Conservation (phyloP, 1,284 basidiomycete genomes). For the Singerocomus inundabilis region DNA sequence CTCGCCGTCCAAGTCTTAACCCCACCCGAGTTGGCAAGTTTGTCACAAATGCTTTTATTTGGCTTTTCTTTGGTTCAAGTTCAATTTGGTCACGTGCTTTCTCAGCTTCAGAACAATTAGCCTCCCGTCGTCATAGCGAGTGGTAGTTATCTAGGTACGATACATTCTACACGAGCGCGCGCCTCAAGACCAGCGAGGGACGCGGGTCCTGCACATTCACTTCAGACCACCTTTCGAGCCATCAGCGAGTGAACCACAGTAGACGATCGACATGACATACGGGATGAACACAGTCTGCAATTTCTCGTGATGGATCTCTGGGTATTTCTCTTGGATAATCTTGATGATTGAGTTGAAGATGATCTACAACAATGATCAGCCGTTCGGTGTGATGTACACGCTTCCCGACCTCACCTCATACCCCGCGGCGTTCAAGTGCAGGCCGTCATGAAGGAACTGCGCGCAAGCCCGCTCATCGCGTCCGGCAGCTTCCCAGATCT, state of each 20-base stretch:
- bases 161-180: slow-evolving; percentile 14
- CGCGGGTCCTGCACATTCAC: slow-evolving; percentile 38
- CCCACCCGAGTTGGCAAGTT: too few relatives aligned
- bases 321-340: slow-evolving; percentile 55
- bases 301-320: slow-evolving; percentile 68
- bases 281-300: slow-evolving; percentile 52
- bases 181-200: slow-evolving; percentile 31
- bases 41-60: slow-evolving; percentile 19
- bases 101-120: slow-evolving; percentile 11
- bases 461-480: slow-evolving; percentile 50
- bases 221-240: slow-evolving; percentile 38
- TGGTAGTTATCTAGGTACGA: background rate
- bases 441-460: slow-evolving; percentile 63
- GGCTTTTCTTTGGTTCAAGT: slow-evolving; percentile 28
- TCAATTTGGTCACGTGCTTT: slow-evolving; percentile 30
- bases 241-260: slow-evolving; percentile 3
- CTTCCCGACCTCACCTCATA: slow-evolving; percentile 50
- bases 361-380: slow-evolving; percentile 43
- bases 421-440: slow-evolving; percentile 73
- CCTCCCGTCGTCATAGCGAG: slow-evolving; percentile 16
- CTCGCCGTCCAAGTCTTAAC: too few relatives aligned
- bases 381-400: background rate
- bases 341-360: slow-evolving; percentile 62
- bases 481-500: slow-evolving; percentile 65
- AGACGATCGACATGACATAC: slow-evolving; percentile 42